Evolutionary conservation across 2,329 filamentous ascomycete genomes (phyloP).

Genomic region (Arthrobotrys entomopaga): DNA sequence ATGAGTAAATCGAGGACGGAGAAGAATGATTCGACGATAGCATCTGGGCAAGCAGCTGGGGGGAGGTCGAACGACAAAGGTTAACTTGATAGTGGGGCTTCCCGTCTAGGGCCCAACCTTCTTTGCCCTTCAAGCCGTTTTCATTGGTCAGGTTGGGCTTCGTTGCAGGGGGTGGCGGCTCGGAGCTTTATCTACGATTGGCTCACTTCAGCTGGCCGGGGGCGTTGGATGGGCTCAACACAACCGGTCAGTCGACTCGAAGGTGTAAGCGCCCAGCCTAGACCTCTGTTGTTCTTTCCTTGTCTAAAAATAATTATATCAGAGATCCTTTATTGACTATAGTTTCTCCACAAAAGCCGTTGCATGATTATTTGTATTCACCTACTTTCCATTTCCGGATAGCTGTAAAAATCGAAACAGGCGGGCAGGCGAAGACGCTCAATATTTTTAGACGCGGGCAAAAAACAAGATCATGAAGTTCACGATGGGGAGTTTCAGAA

Average conservation of each 20-base stretch:
- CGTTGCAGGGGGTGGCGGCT: conserved; percentile 39
- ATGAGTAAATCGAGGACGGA: background rate
- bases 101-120: conserved; percentile 22
- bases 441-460: conserved; percentile 13
- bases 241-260: conserved; percentile 9
- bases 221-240: conserved; percentile 5
- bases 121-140: background rate
- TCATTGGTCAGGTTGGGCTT: conserved; percentile 32
- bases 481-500: conserved; percentile 23
- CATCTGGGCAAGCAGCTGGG: background rate
- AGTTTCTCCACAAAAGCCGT: too few relatives aligned
- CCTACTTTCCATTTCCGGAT: background rate
- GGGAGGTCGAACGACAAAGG: background rate
- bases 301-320: conserved; percentile 34
- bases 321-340: conserved; percentile 5
- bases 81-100: conserved; percentile 27
- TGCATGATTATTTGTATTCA: background rate
- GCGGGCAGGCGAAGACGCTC: conserved; percentile 15
- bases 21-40: conserved; percentile 21
- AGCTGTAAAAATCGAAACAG: conserved; percentile 25
- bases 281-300: conserved; percentile 5
- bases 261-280: conserved; percentile 39
- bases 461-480: background rate
- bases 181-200: conserved; percentile 33
- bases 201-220: conserved; percentile 28